A percentile compares a stretch with the other conserved stretches of the same genome.
phyloP scores from a whole-genome alignment of 441 rosid species.

The Rhodomyrtus psidioides region DNA sequence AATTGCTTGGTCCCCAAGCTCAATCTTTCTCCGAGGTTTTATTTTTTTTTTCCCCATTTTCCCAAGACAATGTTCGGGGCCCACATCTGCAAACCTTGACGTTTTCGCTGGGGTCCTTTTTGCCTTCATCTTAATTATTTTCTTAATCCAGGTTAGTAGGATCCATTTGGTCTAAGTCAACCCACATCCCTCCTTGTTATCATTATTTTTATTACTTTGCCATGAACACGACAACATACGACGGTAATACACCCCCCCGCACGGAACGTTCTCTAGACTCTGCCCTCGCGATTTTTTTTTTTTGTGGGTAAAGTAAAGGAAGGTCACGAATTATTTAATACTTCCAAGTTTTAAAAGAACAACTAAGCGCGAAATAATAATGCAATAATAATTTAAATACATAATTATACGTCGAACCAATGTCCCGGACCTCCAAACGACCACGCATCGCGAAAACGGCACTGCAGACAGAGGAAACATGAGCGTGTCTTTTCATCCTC shows the following conservation, averaged over 20 bases:
- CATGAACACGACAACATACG: neutral
- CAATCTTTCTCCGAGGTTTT: neutral
- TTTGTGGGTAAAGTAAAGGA: too few relatives aligned
- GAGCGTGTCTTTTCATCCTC: neutral
- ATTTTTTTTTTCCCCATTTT: neutral
- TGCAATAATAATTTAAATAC: neutral
- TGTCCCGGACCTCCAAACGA: neutral
- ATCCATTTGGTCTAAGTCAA: neutral
- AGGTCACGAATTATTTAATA: neutral
- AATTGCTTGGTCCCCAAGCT: neutral
- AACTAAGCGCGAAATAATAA: neutral
- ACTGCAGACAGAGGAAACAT: accelerated
- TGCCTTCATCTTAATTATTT: neutral
- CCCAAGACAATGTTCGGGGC: neutral
- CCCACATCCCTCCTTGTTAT: neutral
- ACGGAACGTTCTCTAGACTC: neutral
- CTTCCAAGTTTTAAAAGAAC: neutral
- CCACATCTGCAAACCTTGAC: neutral
- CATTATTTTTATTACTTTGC: neutral
- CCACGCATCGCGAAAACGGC: accelerated
- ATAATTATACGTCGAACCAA: neutral
- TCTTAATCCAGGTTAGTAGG: neutral
- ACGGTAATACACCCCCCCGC: neutral
- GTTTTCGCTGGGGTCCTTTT: neutral
- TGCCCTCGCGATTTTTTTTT: too few relatives aligned